phyloP scores from a whole-genome alignment of 371 early-diverging fungal species.

The Mucor irregularis region DNA sequence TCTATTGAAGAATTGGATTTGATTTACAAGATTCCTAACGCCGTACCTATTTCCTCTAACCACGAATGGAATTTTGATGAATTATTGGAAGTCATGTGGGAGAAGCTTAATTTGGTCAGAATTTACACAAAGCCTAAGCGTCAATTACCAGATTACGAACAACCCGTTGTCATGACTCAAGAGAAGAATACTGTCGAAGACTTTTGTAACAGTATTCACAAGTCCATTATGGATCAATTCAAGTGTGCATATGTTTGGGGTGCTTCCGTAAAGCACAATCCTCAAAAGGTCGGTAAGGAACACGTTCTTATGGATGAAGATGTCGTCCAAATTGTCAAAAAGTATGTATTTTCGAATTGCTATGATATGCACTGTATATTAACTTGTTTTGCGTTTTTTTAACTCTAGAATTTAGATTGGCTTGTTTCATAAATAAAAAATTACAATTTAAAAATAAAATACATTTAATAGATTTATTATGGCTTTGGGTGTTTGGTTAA shows the following conservation, averaged over 20 bases:
- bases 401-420: constrained; percentile 11
- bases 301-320: constrained; percentile 97
- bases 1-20: constrained; percentile 92
- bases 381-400: neutral
- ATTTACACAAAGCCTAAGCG: constrained; percentile 99
- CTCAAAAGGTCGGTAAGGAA: constrained; percentile 98
- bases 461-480: neutral
- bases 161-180: constrained; percentile 93
- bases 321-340: constrained; percentile 98
- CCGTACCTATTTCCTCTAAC: constrained; percentile 96
- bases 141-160: constrained; percentile 94
- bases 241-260: constrained; percentile 99
- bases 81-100: constrained; percentile 94
- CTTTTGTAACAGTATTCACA: constrained; percentile 99
- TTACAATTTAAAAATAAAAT: neutral
- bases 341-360: constrained; percentile 15
- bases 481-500: neutral
- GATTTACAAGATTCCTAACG: constrained; percentile 97
- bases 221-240: constrained; percentile 93
- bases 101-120: constrained; percentile 77
- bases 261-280: constrained; percentile 95
- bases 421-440: neutral
- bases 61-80: constrained; percentile 99
- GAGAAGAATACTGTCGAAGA: constrained; percentile 85
- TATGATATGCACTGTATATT: neutral